Conservation (phyloP, 1,284 basidiomycete species). For the Cystobasidium slooffiae region DNA sequence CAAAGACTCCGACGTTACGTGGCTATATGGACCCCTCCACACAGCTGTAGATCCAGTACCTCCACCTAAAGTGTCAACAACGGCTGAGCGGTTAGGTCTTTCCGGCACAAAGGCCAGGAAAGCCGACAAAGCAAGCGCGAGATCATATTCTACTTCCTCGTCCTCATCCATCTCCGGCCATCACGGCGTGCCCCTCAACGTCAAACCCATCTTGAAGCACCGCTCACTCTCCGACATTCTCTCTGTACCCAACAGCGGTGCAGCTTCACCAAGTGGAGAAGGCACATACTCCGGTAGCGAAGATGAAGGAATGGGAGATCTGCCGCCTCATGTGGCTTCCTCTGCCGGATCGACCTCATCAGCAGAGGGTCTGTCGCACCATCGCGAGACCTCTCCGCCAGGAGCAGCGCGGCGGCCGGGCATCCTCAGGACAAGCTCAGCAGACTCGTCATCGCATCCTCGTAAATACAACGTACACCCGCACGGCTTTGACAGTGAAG, state of each 20-base stretch:
- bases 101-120: conserved; percentile 54
- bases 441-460: background rate
- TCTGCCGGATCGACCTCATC: background rate
- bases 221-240: conserved; percentile 90
- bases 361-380: background rate
- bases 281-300: conserved; percentile 55
- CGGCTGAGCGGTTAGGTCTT: conserved; percentile 63
- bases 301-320: conserved; percentile 13
- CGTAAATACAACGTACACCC: conserved; percentile 10
- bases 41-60: conserved; percentile 76
- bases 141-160: conserved; percentile 29
- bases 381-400: background rate
- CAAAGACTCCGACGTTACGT: conserved; percentile 98
- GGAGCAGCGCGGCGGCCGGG: conserved; percentile 1
- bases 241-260: conserved; percentile 56
- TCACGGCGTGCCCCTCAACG: conserved; percentile 57
- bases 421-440: conserved; percentile 8
- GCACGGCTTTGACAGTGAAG: conserved; percentile 8
- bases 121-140: conserved; percentile 47
- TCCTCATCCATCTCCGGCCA: conserved; percentile 34
- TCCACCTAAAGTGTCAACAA: conserved; percentile 61
- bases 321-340: background rate
- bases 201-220: conserved; percentile 94
- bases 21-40: conserved; percentile 97
- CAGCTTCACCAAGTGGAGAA: conserved; percentile 12